Evolutionary conservation across 768 basidiomycete genomes (phyloP).

Genomic region (Trametes villosa): DNA sequence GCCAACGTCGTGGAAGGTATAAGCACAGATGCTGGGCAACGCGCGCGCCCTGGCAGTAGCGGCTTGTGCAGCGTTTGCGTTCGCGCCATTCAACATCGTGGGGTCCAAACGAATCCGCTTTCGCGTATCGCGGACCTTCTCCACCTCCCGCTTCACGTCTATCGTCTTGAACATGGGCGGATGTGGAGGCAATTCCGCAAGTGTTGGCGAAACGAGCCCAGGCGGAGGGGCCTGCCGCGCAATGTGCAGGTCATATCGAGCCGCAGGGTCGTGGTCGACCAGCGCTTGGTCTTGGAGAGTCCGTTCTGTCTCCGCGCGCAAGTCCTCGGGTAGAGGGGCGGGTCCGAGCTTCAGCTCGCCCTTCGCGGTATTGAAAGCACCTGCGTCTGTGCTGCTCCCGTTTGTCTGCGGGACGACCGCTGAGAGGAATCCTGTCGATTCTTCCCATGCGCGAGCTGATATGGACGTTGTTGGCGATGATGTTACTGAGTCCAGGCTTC

Average conservation of each 20-base stretch:
- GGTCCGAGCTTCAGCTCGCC: constrained; percentile 87
- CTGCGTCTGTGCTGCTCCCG: constrained; percentile 58
- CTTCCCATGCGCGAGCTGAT: constrained; percentile 75
- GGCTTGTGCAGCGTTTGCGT: constrained; percentile 62
- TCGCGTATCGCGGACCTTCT: constrained; percentile 83
- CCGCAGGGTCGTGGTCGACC: constrained; percentile 68
- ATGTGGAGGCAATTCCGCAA: constrained; percentile 77
- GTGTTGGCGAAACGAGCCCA: constrained; percentile 65
- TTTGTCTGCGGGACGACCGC: constrained; percentile 73
- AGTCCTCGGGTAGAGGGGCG: constrained; percentile 75
- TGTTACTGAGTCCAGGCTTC: constrained; percentile 57
- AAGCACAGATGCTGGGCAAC: constrained; percentile 92
- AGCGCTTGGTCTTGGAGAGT: constrained; percentile 81
- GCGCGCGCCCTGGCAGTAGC: constrained; percentile 61
- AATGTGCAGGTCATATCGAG: constrained; percentile 66
- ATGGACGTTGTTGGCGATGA: constrained; percentile 68
- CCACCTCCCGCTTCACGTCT: constrained; percentile 92
- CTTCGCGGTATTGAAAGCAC: constrained; percentile 75
- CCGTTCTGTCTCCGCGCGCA: constrained; percentile 81
- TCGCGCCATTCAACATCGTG: constrained; percentile 58
- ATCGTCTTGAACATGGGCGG: constrained; percentile 82
- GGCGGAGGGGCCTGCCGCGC: constrained; percentile 52
- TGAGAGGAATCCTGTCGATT: constrained; percentile 82
- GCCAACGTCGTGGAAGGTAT: constrained; percentile 92
- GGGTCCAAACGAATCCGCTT: constrained; percentile 93